These are phyloP conservation scores for bread wheat (Triticum aestivum) DNA, from an alignment of 176 grass and related monocot genomes.

Conservation along the genomic window DNA sequence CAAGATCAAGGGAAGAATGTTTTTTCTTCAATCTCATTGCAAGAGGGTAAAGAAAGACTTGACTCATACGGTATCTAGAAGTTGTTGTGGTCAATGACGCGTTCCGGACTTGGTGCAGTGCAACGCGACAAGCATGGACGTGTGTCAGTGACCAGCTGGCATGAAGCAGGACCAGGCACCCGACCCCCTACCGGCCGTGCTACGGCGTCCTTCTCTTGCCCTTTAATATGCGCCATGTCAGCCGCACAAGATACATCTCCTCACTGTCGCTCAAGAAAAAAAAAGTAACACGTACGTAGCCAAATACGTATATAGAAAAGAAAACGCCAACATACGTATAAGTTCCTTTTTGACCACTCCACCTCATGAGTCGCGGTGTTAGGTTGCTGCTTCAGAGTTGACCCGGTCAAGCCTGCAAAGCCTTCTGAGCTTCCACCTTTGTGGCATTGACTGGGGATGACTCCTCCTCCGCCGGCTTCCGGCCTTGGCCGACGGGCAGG, in stretches of 20 bases:
- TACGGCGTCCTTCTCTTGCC: neutral
- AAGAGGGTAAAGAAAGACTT: too few relatives aligned
- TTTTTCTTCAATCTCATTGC: too few relatives aligned
- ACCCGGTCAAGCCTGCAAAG: constrained; percentile 1
- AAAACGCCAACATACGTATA: neutral
- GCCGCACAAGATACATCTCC: neutral
- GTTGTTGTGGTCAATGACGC: too few relatives aligned
- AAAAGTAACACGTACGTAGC: too few relatives aligned
- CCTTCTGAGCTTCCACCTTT: neutral
- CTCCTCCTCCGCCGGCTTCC: neutral
- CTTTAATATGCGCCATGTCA: neutral
- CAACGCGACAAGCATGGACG: neutral
- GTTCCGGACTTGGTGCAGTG: neutral
- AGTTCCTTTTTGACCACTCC: neutral
- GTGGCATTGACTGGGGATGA: neutral
- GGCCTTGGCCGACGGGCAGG: neutral
- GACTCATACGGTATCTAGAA: too few relatives aligned
- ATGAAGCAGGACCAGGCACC: neutral
- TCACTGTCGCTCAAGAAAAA: too few relatives aligned
- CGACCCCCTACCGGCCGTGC: neutral
- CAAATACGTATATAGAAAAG: too few relatives aligned
- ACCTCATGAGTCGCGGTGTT: neutral
- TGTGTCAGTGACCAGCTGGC: neutral
- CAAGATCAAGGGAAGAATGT: too few relatives aligned
- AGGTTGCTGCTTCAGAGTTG: neutral